Conservation (phyloP, 352 stramenopile genomes). For the Globisporangium megalacanthum region DNA sequence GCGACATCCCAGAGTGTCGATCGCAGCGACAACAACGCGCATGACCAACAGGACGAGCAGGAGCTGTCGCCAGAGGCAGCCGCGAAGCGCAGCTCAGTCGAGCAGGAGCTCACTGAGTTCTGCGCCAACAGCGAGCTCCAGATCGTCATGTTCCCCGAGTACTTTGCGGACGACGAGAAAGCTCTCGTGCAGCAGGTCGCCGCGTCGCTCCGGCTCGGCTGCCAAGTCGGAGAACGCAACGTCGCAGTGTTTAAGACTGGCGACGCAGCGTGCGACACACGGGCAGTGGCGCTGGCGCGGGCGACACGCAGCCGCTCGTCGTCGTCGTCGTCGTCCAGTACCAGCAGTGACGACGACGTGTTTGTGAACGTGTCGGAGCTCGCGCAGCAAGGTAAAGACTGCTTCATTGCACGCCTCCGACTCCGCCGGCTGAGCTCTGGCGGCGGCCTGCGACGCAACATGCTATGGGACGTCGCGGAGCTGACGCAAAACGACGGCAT, state of each 20-base stretch:
- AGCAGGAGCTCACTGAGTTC: slow-evolving; percentile 64
- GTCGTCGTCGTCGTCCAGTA: no score
- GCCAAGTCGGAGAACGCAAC: slow-evolving; percentile 58
- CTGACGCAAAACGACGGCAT: slow-evolving; percentile 43
- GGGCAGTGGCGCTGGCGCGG: slow-evolving; percentile 2
- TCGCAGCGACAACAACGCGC: not conserved
- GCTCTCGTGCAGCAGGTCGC: slow-evolving; percentile 42
- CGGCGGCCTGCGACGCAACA: slow-evolving; percentile 54
- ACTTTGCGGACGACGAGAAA: slow-evolving; percentile 54
- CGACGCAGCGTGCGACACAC: slow-evolving; percentile 15
- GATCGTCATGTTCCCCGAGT: slow-evolving; percentile 66
- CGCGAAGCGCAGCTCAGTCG: slow-evolving; percentile 34
- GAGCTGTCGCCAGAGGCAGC: not conserved
- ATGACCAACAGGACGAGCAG: not conserved
- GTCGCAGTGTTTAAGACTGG: slow-evolving; percentile 56
- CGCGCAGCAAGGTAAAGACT: slow-evolving; percentile 68
- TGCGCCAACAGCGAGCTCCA: slow-evolving; percentile 30
- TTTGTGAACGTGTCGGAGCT: slow-evolving; percentile 67
- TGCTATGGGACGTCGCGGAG: slow-evolving; percentile 76
- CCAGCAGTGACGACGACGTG: slow-evolving; percentile 38
- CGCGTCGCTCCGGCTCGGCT: slow-evolving; percentile 44
- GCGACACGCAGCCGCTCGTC: slow-evolving; percentile 5
- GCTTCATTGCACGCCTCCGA: slow-evolving; percentile 57
- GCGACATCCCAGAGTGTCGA: not conserved
- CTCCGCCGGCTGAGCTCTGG: slow-evolving; percentile 53